Evolutionary conservation across 805 yeast species (phyloP).

Genomic region (Allodekkera sacchari): DNA sequence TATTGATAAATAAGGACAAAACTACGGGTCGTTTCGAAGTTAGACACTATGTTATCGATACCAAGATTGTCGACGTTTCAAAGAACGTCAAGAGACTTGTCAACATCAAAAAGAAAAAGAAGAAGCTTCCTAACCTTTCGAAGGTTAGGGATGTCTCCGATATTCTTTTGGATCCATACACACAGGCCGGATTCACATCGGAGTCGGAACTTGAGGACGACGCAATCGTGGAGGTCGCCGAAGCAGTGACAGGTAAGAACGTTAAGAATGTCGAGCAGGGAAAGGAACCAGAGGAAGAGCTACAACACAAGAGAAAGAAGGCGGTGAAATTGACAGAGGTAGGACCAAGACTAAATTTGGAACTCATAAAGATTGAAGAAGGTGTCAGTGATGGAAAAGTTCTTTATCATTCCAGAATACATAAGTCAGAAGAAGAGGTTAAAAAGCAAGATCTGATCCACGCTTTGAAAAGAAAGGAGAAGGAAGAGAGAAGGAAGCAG

Average conservation of each 20-base stretch:
- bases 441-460: slow-evolving; percentile 60
- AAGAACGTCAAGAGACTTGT: slow-evolving; percentile 65
- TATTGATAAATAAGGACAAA: slow-evolving; percentile 68
- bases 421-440: slow-evolving; percentile 55
- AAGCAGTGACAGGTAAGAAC: slow-evolving; percentile 19
- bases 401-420: slow-evolving; percentile 65
- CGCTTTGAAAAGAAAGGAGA: slow-evolving; percentile 48
- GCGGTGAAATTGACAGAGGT: slow-evolving; percentile 89
- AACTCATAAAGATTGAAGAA: slow-evolving; percentile 82
- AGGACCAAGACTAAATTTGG: slow-evolving; percentile 81
- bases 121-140: slow-evolving; percentile 62
- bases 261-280: slow-evolving; percentile 14
- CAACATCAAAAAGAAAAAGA: slow-evolving; percentile 49
- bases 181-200: slow-evolving; percentile 68
- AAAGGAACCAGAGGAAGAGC: slow-evolving; percentile 11
- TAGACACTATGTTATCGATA: slow-evolving; percentile 84
- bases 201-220: slow-evolving; percentile 95
- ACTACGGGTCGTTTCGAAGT: slow-evolving; percentile 69
- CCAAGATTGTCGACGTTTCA: slow-evolving; percentile 74
- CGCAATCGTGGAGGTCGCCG: slow-evolving; percentile 57
- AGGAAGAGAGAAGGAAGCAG: slow-evolving; percentile 62
- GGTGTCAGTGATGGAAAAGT: slow-evolving; percentile 87
- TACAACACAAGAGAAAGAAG: slow-evolving; percentile 39
- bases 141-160: slow-evolving; percentile 73
- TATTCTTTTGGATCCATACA: slow-evolving; percentile 73